Evolutionary conservation across 1,284 basidiomycete genomes (phyloP).

Genomic region (Hymenochaete sp.): DNA sequence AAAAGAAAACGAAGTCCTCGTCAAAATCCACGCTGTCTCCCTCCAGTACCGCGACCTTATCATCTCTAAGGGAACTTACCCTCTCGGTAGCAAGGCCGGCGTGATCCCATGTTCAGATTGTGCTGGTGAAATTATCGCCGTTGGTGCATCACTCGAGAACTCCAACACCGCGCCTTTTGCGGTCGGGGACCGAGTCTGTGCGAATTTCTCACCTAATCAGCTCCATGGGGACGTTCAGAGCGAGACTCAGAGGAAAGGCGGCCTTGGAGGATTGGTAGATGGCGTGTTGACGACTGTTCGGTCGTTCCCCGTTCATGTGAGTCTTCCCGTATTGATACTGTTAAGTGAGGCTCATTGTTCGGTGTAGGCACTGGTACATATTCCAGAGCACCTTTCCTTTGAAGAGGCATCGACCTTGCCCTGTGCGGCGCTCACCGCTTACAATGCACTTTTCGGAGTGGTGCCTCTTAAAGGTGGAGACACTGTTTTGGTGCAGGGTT

Average conservation of each 20-base stretch:
- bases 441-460: constrained; percentile 40
- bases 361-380: no score
- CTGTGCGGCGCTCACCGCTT: constrained; percentile 44
- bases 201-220: constrained; percentile 36
- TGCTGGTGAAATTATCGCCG: constrained; percentile 49
- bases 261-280: constrained; percentile 41
- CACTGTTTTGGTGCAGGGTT: constrained; percentile 46
- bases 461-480: constrained; percentile 38
- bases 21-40: constrained; percentile 45
- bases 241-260: constrained; percentile 21
- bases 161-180: constrained; percentile 44
- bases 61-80: constrained; percentile 30
- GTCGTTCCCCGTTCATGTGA: constrained; percentile 35
- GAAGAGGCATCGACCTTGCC: constrained; percentile 44
- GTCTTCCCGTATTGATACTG: no score
- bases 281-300: constrained; percentile 51
- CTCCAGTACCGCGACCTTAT: constrained; percentile 40
- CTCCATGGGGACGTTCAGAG: constrained; percentile 32
- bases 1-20: constrained; percentile 35
- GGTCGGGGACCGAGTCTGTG: constrained; percentile 47
- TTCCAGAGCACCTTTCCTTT: constrained; percentile 40
- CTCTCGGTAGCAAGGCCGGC: constrained; percentile 26
- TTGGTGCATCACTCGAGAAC: no score
- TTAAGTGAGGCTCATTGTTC: no score
- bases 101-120: constrained; percentile 52